Base-by-base conservation (phyloP, 2,329 filamentous ascomycete genomes). In the Verticillium albo-atrum region DNA sequence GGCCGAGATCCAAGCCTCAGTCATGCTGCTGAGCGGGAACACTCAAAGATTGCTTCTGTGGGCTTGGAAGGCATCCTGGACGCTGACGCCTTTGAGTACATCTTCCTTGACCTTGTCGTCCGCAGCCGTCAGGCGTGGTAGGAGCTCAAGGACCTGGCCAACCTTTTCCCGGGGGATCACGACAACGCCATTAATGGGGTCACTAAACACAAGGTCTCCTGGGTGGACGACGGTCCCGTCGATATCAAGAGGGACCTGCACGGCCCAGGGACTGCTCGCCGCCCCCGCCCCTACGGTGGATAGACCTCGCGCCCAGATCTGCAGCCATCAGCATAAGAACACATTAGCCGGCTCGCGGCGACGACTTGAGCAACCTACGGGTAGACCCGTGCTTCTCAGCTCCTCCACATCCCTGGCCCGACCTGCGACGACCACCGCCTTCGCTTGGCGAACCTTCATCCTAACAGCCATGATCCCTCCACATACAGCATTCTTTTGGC, bases 401-500 rank as follows among this genome's bases (percentile, higher is more conserved):
- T 89, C 85, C 17, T 74, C 75, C 20, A 91, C 67, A 74, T 92
- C 90, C 62, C 89, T 79, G 6, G 89, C 83, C 42, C 89, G 77
- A 1, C 89, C 89, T 64, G 85, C 81, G 7, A 91, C 86, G n/a
- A 92, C 74, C 12, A 89, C 80, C 3, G 81, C 88, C 64, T 78
- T 77, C 20, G 83, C 83, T 15, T 83, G 82, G 12, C 87, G 77
- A 15, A 81, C 70, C 66, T 86, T 85, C 82, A 92, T 89, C 23
- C 89, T 79, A 30, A 83, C 76, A 5, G 88, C 89, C 82, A 92
- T 89, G 64, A 92, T 90, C 20, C 89, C 89, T n/a, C 90, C 90
- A 6, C 90, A 81, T 7, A 90, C 81, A 6, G 89, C 89, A 72
- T 89, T 91, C 56, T 79, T 80, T 69, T 91, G 88, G 1, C 78